Evolutionary conservation across 495 filamentous ascomycete species (phyloP), one percentile per base, ranked within the genome.

Genomic region (Podospora comata): DNA sequence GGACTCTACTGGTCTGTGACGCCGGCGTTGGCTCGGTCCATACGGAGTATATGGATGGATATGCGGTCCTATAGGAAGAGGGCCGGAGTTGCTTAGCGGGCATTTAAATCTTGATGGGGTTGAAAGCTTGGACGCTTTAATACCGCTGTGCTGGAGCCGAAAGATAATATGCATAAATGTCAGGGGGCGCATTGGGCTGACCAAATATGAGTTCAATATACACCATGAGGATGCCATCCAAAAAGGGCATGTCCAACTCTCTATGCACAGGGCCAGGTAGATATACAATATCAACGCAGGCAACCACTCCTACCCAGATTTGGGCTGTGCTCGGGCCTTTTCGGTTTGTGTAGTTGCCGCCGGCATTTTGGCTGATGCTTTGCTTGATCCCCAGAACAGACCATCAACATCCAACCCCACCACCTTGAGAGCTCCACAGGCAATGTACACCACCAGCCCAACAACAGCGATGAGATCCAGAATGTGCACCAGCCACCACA

Each of bases 401-500:
- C 7, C 5, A 13, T 74, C 74, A 56, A 76, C 75, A 67, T 76
- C 66, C 9, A 77, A 44, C 0, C 74, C 72, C 16, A 65, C 64
- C 4, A 67, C 62, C 1, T 65, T 69, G 18, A 77, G 56, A 19
- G 73, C 64, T 20, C 59, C 67, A 1, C 76, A 68, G 6, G 66
- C 65, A 0, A 67, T 70, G 26, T 76, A 81, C 18, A 78, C 68
- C 57, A 82, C 27, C 0, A 75, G 68, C 7, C 71, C 71, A 1
- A 80, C 57, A 4, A 85, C 15, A 1, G 87, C 86, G 30, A 90
- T 78, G 7, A 93, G 55, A 72, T 92, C 86, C 59, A 92, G 66
- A 13, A 91, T 78, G 78, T 98, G 93, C 2, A 96, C 88, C 4
- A 85, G 83, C 95, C 95, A 99, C 95, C 95, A 99, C 34, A 94